Evolutionary conservation across 805 yeast genomes (phyloP).

Genomic region (Cyberlindnera saturnus): DNA sequence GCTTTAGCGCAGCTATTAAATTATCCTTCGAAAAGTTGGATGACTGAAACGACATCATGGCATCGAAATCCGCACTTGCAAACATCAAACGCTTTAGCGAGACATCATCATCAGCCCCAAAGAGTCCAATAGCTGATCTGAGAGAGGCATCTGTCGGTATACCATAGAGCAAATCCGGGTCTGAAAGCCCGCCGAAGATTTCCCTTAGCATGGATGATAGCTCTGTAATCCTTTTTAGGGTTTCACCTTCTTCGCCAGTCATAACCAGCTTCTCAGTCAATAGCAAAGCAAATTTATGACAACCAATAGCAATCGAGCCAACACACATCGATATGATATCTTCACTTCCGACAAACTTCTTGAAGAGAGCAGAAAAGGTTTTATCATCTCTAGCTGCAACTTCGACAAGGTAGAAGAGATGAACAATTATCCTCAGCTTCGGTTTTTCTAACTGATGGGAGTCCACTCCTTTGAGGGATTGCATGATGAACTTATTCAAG

Average conservation of each 20-base stretch:
- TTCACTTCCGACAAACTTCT: conserved; percentile 10
- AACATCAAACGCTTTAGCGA: conserved; percentile 42
- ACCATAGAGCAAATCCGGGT: conserved; percentile 60
- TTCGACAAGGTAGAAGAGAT: conserved; percentile 24
- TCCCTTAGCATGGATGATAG: conserved; percentile 12
- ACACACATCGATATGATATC: conserved; percentile 20
- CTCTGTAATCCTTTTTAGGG: background rate
- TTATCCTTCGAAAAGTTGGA: conserved; percentile 13
- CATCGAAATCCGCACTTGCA: conserved; percentile 51
- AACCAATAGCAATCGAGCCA: conserved; percentile 20
- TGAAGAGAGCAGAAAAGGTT: background rate
- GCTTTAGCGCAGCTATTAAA: conserved; percentile 34
- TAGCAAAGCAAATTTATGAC: conserved; percentile 27
- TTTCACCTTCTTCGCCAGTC: background rate
- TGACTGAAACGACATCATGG: conserved; percentile 16
- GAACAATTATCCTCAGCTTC: conserved; percentile 13
- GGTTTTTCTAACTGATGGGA: background rate
- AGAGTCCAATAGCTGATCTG: conserved; percentile 40
- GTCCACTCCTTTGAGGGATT: background rate
- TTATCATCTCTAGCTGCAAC: conserved; percentile 13
- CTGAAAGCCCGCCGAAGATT: conserved; percentile 51
- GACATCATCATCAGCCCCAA: conserved; percentile 28
- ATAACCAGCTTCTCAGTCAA: conserved; percentile 28
- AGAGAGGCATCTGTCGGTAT: conserved; percentile 54
- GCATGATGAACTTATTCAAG: background rate